Evolutionary conservation across 2,329 filamentous ascomycete genomes (phyloP), one percentile per base, ranked within the genome.

Genomic region (Hymenotorrendiella dingleyae): DNA sequence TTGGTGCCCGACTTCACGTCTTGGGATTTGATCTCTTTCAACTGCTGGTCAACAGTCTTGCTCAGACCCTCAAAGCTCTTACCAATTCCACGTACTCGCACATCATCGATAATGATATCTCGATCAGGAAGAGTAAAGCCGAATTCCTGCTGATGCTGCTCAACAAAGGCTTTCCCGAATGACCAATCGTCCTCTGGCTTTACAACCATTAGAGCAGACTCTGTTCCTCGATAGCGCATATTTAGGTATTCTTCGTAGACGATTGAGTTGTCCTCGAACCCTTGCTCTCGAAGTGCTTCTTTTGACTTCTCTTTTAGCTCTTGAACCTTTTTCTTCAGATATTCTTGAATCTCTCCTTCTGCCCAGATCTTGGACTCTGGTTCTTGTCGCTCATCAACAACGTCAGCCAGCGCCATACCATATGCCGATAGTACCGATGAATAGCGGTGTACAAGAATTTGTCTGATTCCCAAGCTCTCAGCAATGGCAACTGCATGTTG

Each of bases 221-320:
- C 89, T 0, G 89, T 95, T 9, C 89, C 89, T 26, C 87, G 78
- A 58, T 95, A 95, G 44, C 90, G 74, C 82, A 96, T 89, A 61
- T 96, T 95, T 43, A 97, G 76, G 58, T 95, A 96, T 60, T 94
- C 86, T 61, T 95, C 89, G 57, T 91, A 94, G 0, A 81, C 73
- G 19, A 95, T 86, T 23, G 86, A 79, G 4, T 76, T 67, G 32
- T 85, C 77, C 1, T 73, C 69, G 58, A 96, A 95, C 0, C 89
- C 90, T 64, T 96, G 90, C 2, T 84, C 82, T 17, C 71, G 69
- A 4, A 96, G 67, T 0, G 79, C 77, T 14, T 71, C 67, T 0
- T 70, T 74, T 0, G 87, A 90, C 58, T 83, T 87, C n/a, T 76
- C 72, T 65, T 86, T 91, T 27, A 96, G 71, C 35, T 86, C 82